phyloP scores from a whole-genome alignment of 2,329 filamentous ascomycete genomes.

The Colletotrichum higginsianum region DNA sequence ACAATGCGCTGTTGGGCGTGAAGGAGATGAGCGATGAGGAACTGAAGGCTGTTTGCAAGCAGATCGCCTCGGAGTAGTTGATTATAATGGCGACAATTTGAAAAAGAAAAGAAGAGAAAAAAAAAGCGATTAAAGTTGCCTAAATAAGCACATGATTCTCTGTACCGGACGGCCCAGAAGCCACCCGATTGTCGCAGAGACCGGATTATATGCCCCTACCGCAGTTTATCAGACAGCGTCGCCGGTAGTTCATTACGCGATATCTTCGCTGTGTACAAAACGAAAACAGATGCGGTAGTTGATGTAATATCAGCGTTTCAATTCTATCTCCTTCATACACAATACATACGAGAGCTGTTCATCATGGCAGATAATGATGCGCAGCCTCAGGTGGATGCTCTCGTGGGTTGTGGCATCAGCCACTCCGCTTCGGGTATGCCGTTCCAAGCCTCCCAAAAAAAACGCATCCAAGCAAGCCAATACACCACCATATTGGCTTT shows the following conservation, averaged over 20 bases:
- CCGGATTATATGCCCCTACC: too few species aligned
- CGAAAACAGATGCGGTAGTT: neutral
- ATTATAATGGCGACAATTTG: neutral
- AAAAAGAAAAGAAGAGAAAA: too few species aligned
- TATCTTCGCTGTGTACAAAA: neutral
- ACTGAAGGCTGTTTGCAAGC: conserved; percentile 42
- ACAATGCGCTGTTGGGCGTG: conserved; percentile 45
- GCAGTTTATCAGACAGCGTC: neutral
- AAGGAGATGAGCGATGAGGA: conserved; percentile 44
- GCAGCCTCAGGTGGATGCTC: conserved; percentile 32
- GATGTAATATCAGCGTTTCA: conserved; percentile 36
- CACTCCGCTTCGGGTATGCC: conserved; percentile 35
- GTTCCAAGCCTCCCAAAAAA: conserved; percentile 35
- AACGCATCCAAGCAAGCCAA: conserved; percentile 33
- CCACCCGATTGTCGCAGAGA: too few species aligned
- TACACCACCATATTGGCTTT: conserved; percentile 37
- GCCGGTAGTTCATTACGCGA: neutral
- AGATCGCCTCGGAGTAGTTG: conserved; percentile 29
- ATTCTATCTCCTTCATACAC: conserved; percentile 44
- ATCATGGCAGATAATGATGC: conserved; percentile 32
- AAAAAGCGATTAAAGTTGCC: neutral
- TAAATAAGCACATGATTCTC: neutral
- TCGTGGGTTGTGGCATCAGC: conserved; percentile 24
- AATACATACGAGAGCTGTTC: conserved; percentile 41
- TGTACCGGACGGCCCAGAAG: neutral